Percentiles rank a stretch among this genome's conserved stretches.
These are phyloP conservation scores for Boletus huronensis DNA, from an alignment of 768 basidiomycete species.

Conservation along the genomic window DNA sequence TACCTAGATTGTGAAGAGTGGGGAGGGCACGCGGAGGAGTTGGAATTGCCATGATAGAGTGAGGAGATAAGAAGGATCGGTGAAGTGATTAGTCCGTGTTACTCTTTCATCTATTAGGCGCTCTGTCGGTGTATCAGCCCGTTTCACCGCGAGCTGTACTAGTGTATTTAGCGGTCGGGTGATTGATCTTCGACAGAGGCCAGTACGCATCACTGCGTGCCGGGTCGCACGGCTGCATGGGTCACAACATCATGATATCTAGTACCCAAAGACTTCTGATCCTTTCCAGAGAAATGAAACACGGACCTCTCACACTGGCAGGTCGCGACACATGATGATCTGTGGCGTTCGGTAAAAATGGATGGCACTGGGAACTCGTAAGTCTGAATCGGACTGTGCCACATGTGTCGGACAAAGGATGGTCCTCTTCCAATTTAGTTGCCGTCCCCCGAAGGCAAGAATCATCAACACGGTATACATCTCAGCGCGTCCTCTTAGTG, in stretches of 20 bases:
- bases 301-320: too few relatives aligned
- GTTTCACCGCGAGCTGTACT: not conserved
- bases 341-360: not conserved
- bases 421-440: too few relatives aligned
- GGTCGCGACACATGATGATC: not conserved
- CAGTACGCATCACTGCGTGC: not conserved
- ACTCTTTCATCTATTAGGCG: not conserved
- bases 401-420: too few relatives aligned
- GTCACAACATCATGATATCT: not conserved
- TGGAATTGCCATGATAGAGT: slow-evolving; percentile 7
- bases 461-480: too few relatives aligned
- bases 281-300: not conserved
- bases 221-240: not conserved
- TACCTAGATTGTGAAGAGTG: slow-evolving; percentile 23
- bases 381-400: too few relatives aligned
- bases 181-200: not conserved
- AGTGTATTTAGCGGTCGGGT: not conserved
- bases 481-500: too few relatives aligned
- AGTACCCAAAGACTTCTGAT: too few relatives aligned
- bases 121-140: not conserved
- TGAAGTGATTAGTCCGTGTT: not conserved
- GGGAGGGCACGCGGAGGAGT: slow-evolving; percentile 13
- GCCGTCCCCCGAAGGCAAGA: too few relatives aligned
- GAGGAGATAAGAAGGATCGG: not conserved
- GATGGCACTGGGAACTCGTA: too few relatives aligned